Percentiles rank a stretch among this genome's conserved stretches.
Conservation (phyloP, 2,329 filamentous ascomycete species). For the Penicillium sclerotiorum region DNA sequence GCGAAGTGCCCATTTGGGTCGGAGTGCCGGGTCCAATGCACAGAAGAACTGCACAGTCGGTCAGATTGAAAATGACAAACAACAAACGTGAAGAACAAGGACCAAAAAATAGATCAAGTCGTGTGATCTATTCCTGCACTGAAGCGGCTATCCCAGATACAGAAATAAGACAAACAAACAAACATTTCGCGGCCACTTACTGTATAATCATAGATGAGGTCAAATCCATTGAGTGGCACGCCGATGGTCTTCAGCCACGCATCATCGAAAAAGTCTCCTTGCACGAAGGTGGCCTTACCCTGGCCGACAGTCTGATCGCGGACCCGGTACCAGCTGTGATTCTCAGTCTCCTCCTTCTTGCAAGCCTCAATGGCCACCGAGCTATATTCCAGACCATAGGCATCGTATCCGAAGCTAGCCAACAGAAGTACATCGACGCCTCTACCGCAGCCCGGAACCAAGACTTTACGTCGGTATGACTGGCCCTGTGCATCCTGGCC, state of each 20-base stretch:
- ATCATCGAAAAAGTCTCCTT: conserved; percentile 50
- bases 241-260: conserved; percentile 43
- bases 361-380: conserved; percentile 48
- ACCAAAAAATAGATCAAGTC: not conserved
- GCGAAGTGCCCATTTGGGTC: conserved; percentile 61
- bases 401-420: conserved; percentile 74
- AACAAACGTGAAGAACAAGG: not conserved
- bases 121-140: not conserved
- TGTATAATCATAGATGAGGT: conserved; percentile 65
- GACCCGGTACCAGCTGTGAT: conserved; percentile 39
- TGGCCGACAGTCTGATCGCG: conserved; percentile 38
- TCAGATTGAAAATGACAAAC: conserved; percentile 8
- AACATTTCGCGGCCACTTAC: conserved; percentile 39
- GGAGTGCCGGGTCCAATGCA: conserved; percentile 57
- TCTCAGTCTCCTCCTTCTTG: conserved; percentile 37
- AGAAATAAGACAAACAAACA: not conserved
- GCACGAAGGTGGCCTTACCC: conserved; percentile 45
- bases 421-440: conserved; percentile 81
- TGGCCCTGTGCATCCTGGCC: conserved; percentile 23
- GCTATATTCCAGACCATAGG: conserved; percentile 72
- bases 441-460: conserved; percentile 80
- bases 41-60: conserved; percentile 58
- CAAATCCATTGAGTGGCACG: conserved; percentile 40
- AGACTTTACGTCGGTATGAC: conserved; percentile 54
- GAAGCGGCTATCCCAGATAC: not conserved